Evolutionary conservation across 169 alveolate species (phyloP).

Genomic region (Neospora caninum): DNA sequence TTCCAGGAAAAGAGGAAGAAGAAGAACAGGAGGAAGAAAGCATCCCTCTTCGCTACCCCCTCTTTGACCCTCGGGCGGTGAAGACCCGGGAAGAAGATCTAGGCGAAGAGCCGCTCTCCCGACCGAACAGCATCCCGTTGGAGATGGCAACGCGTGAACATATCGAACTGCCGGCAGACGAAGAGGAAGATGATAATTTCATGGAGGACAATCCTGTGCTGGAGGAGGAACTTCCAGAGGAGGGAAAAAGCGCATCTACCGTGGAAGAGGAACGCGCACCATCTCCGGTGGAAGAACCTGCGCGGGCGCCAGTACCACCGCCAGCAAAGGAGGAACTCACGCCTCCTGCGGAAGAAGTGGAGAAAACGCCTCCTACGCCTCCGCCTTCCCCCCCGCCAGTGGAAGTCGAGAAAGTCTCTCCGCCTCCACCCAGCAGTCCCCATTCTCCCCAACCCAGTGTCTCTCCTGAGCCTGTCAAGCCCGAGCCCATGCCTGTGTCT

Average conservation of each 20-base stretch:
- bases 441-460: not conserved
- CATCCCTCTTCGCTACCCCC: conserved; percentile 29
- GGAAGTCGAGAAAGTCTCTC: too few relatives aligned
- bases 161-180: not conserved
- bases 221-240: not conserved
- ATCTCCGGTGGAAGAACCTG: not conserved
- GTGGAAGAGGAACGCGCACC: not conserved
- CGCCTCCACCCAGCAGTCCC: not conserved
- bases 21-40: not conserved
- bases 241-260: not conserved
- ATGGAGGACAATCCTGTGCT: not conserved
- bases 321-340: not conserved
- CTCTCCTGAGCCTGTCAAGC: not conserved
- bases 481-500: not conserved
- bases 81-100: not conserved
- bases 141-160: conserved; percentile 13
- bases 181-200: not conserved
- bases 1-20: not conserved
- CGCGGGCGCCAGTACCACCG: not conserved
- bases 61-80: conserved; percentile 3
- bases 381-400: not conserved
- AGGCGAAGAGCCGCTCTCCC: not conserved
- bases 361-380: not conserved
- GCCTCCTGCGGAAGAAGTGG: conserved; percentile 6
- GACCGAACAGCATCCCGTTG: not conserved